phyloP scores from a whole-genome alignment of 2,329 filamentous ascomycete genomes.

The Colletotrichum lupini region DNA sequence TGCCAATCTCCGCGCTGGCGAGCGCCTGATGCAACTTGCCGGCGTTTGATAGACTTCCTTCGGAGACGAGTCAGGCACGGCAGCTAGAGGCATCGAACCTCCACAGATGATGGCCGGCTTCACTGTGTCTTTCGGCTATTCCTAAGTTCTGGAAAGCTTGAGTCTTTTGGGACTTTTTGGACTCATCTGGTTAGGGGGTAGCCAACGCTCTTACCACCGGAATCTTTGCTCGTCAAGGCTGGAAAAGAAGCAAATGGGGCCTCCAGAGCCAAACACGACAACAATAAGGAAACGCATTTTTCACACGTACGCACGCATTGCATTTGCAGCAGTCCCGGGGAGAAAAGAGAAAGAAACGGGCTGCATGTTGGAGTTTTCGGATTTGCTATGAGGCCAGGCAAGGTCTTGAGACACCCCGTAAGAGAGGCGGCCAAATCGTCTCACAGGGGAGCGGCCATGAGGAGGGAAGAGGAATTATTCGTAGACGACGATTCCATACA shows the following conservation, averaged over 20 bases:
- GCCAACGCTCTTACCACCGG: not conserved
- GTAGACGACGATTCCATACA: conserved; percentile 6
- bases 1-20: conserved; percentile 70
- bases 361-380: conserved; percentile 36
- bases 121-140: not conserved
- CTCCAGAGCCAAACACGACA: conserved; percentile 2
- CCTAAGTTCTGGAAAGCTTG: not conserved
- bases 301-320: conserved; percentile 26
- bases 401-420: conserved; percentile 16
- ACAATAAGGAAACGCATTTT: conserved; percentile 4
- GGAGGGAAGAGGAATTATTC: not conserved
- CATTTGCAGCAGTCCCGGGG: conserved; percentile 30
- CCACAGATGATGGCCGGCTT: not conserved
- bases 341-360: conserved; percentile 4
- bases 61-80: not conserved
- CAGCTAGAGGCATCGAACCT: not conserved
- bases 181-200: not conserved
- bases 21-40: conserved; percentile 65
- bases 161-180: not conserved
- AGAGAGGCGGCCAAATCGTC: not conserved
- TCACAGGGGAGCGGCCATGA: not conserved
- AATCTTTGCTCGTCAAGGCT: not conserved
- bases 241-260: not conserved
- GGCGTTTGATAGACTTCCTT: conserved; percentile 39
- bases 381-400: conserved; percentile 28